Evolutionary conservation across 768 basidiomycete species (phyloP), one percentile per base, ranked within the genome.

Genomic region (Kwoniella europaea): DNA sequence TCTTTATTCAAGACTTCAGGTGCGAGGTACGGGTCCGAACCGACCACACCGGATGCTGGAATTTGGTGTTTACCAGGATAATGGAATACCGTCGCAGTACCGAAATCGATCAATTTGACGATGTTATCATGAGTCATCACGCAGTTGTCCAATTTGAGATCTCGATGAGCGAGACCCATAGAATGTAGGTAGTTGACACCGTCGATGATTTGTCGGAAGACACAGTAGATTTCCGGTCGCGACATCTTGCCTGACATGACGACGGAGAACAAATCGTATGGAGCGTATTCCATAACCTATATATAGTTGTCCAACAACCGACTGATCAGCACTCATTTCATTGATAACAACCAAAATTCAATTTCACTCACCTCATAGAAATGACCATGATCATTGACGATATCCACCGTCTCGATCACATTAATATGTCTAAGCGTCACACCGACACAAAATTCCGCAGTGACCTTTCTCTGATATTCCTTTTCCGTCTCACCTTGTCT

Each of bases 211-310:
- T 99, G 97, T 71, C 94, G 92, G 85, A 98, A 98, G 74, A 98
- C 94, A 83, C 97, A 99, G 86, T 97, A 98, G 65, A 98, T 94
- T 85, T 99, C 96, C 63, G 95, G 94, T 24, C 97, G 91, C 71
- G 90, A 89, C 97, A 99, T 99, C 86, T 94, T 97, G 74, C 93
- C 92, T 16, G 95, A 94, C 97, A 99, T 99, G 87, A 99, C 97
- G 80, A 98, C 95, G 70, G 92, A 93, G 86, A 99, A 99, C 67
- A 99, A 90, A 85, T 99, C 97, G 81, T 90, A 97, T 18, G 97
- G 97, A 2, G 97, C 97, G 79, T 97, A 98, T 84, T 98, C 96
- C 97, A 99, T 99, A 86, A 98, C 91, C 95, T 98, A 82, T 2
- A 53, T 13, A 58, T 58, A 27, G 3, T 27, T 16, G 10, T 7